Evolutionary conservation across 176 grass and related monocot species (phyloP), one percentile per base, ranked within the genome.

Genomic region (Phyllostachys edulis): DNA sequence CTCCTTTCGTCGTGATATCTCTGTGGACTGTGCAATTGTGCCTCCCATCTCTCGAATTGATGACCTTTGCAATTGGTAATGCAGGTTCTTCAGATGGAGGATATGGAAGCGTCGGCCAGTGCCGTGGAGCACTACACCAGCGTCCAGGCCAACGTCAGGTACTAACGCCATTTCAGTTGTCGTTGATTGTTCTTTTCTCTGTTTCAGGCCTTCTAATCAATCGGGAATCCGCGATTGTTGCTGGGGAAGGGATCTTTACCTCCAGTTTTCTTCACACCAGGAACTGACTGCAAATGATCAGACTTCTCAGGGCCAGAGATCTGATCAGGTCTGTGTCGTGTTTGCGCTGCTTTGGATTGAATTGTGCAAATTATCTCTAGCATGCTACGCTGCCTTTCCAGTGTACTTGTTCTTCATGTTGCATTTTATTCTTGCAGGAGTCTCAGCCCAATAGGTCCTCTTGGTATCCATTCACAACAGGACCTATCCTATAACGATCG

Each of bases 191-290:
- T 45, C 42, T 45, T 45, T 45, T 45, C 5, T 45, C 42, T 45
- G 42, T 45, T 1, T 6, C 0, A 45, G 42, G 4, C 42, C 5
- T 45, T 54, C 15, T 54, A 54, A 18, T 17, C 16, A 18, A 54
- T 14, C 16, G 10, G 4, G 6, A 81, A 65, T 50, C 24, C 44
- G 71, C 55, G 39, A 14, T 34, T 57, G 49, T 85, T 68, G 32
- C 51, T 88, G 86, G 66, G 90, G 82, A 85, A 85, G 90, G 55
- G 88, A 85, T 88, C 85, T 91, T 56, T 91, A 92, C 71, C 69
- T 92, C 63, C 86, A 92, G 77, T 92, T 92, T 63, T 92, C 86
- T 78, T 92, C 90, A 23, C 86, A 92, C 66, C 90, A 92, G 34
- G 90, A 91, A 57, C 60, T 91, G 65, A 88, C 90, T 46, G 85